A percentile compares a stretch with the other conserved stretches of the same genome.
Evolutionary conservation across 2,329 filamentous ascomycete species (phyloP).

Genomic region (Botryosphaeria dothidea): DNA sequence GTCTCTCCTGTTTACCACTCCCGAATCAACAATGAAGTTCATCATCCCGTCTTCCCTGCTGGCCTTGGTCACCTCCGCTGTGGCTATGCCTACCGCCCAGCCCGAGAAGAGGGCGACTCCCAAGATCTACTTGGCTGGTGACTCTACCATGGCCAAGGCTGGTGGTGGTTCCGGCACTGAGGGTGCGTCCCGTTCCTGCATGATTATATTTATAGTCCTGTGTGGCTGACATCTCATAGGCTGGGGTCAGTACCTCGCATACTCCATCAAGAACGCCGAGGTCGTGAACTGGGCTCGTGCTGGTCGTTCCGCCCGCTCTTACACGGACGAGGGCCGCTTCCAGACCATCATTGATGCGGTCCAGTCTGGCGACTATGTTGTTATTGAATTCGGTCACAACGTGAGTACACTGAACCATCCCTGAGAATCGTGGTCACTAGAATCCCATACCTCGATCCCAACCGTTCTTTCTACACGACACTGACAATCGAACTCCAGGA

Average conservation of each 20-base stretch:
- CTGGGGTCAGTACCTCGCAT: conserved; percentile 61
- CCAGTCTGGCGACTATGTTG: conserved; percentile 60
- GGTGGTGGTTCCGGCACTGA: conserved; percentile 39
- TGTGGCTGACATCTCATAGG: conserved; percentile 39
- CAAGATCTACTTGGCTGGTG: conserved; percentile 54
- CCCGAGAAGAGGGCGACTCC: conserved; percentile 29
- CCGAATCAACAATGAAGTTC: conserved; percentile 12
- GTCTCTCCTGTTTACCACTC: background rate
- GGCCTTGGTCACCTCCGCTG: conserved; percentile 5
- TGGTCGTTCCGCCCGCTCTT: conserved; percentile 66
- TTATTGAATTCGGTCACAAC: conserved; percentile 72
- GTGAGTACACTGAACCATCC: no score
- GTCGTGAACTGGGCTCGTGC: conserved; percentile 65
- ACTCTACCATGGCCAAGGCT: conserved; percentile 59
- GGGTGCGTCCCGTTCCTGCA: conserved; percentile 11
- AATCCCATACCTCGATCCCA: background rate
- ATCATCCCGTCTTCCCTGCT: conserved; percentile 6
- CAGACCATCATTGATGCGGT: conserved; percentile 54
- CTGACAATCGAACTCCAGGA: conserved; percentile 16
- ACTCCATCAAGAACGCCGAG: conserved; percentile 43
- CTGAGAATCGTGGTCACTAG: no score
- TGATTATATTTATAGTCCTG: no score
- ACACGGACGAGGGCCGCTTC: conserved; percentile 65
- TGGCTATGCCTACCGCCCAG: conserved; percentile 9
- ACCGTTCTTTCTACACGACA: conserved; percentile 9